Conservation (phyloP, 352 stramenopile species). For the Aphanomyces astaci region DNA sequence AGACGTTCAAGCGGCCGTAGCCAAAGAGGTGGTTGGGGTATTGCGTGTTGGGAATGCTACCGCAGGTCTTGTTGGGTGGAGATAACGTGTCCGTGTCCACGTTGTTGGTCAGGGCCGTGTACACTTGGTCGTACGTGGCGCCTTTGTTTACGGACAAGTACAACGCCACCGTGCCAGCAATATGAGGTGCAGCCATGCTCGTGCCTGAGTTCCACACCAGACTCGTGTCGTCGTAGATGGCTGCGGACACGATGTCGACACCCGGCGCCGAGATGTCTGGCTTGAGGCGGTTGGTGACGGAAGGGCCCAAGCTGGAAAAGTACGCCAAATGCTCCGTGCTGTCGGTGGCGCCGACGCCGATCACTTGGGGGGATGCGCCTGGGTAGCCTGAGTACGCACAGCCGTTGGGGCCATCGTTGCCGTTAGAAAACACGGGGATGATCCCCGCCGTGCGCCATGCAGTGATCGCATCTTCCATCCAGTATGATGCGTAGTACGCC, state of each 20-base stretch:
- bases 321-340: slow-evolving; percentile 23
- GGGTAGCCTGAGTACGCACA: slow-evolving; percentile 28
- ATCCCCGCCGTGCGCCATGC: slow-evolving; percentile 33
- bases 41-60: slow-evolving; percentile 21
- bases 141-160: slow-evolving; percentile 24
- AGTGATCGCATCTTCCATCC: slow-evolving; percentile 25
- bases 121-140: slow-evolving; percentile 25
- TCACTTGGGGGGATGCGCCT: slow-evolving; percentile 28
- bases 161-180: slow-evolving; percentile 26
- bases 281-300: slow-evolving; percentile 31
- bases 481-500: slow-evolving; percentile 23
- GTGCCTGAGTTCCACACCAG: slow-evolving; percentile 39
- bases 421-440: slow-evolving; percentile 32
- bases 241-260: slow-evolving; percentile 20
- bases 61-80: slow-evolving; percentile 33
- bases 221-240: slow-evolving; percentile 30
- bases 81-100: slow-evolving; percentile 20
- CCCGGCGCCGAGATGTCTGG: slow-evolving; percentile 31
- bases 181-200: slow-evolving; percentile 30
- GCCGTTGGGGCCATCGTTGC: slow-evolving; percentile 26
- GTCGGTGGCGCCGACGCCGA: slow-evolving; percentile 30
- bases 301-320: slow-evolving; percentile 28
- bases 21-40: slow-evolving; percentile 43
- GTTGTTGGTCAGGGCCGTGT: not conserved
- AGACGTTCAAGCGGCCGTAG: slow-evolving; percentile 22